Base-by-base conservation (phyloP, 106 monocot species). In the Ottelia alismoides region DNA sequence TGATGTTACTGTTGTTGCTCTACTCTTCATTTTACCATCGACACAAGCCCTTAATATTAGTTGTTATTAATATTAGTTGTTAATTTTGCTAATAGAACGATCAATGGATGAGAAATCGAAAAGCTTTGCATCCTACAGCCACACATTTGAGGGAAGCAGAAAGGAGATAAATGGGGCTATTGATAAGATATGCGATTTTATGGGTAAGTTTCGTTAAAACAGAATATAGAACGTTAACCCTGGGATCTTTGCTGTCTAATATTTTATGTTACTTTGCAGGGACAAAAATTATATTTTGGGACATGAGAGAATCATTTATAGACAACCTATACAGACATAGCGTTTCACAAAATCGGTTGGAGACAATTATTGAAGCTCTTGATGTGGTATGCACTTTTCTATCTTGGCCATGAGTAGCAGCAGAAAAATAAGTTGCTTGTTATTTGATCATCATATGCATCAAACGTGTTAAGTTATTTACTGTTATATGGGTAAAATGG, bases 271-370 rank as follows among this genome's bases (percentile, higher is more conserved):
- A 64, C 28, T 66, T 30, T 25, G 10, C 60, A 94, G 94, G 88
- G 45, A 81, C 56, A 28, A 94, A 94, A 66, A 72, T 88, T 27
- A 76, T 94, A 49, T 94, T 94, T 57, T 94, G 94, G 94, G 94
- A 94, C 67, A 70, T 94, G 57, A 78, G 81, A 69, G 78, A 72
- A 53, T 69, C 67, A 68, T 78, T 84, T 72, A 73, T 94, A 65
- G 80, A 81, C 28, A 84, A 94, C 57, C 67, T 94, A 30, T 94
- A 94, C 71, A 88, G 60, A 60, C 71, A 75, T 56, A 84, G 68
- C 76, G 94, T 78, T 22, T 73, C 84, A 24, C 81, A 84, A 35
- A 70, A 70, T 43, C 70, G 88, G 61, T 46, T 94, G 60, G 94
- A 94, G 25, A 32, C 57, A 30, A 55, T 88, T 31, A 84, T 71